Evolutionary conservation across 1,139 yeast species (phyloP).

Genomic region (Eremothecium sinecaudum): DNA sequence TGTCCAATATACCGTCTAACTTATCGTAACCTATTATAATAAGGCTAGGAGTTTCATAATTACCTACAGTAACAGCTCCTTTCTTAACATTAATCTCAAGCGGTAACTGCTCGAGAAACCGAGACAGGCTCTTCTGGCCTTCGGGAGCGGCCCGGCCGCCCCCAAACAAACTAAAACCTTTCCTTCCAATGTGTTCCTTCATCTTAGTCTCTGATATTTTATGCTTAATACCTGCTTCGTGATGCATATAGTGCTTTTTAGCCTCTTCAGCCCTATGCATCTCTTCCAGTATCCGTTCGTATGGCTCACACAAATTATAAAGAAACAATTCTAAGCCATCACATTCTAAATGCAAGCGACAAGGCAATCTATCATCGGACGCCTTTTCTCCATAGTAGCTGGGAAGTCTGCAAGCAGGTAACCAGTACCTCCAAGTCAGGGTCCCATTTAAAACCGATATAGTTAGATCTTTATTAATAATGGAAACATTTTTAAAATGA

Average conservation of each 20-base stretch:
- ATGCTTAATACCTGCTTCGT: no score
- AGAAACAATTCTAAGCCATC: slow-evolving; percentile 77
- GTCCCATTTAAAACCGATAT: slow-evolving; percentile 59
- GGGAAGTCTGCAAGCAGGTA: slow-evolving; percentile 43
- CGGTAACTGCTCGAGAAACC: slow-evolving; percentile 38
- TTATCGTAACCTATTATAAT: slow-evolving; percentile 50
- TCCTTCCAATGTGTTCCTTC: background rate
- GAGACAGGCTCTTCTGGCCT: background rate
- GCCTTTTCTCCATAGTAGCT: slow-evolving; percentile 30
- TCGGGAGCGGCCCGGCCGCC: background rate
- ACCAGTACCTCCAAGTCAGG: slow-evolving; percentile 90
- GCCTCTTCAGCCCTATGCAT: slow-evolving; percentile 31
- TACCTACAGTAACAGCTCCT: slow-evolving; percentile 74
- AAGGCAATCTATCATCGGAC: slow-evolving; percentile 43
- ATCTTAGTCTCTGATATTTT: background rate
- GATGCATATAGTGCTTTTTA: no score
- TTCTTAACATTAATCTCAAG: slow-evolving; percentile 47
- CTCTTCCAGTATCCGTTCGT: slow-evolving; percentile 50
- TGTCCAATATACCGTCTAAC: slow-evolving; percentile 55
- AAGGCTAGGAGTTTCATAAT: slow-evolving; percentile 64
- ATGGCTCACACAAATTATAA: slow-evolving; percentile 71
- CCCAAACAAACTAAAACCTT: background rate
- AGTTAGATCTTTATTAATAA: slow-evolving; percentile 63
- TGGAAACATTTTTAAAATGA: slow-evolving; percentile 63
- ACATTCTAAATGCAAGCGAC: slow-evolving; percentile 48